phyloP scores from a whole-genome alignment of 2,329 filamentous ascomycete species.

The Aureobasidium sp. region DNA sequence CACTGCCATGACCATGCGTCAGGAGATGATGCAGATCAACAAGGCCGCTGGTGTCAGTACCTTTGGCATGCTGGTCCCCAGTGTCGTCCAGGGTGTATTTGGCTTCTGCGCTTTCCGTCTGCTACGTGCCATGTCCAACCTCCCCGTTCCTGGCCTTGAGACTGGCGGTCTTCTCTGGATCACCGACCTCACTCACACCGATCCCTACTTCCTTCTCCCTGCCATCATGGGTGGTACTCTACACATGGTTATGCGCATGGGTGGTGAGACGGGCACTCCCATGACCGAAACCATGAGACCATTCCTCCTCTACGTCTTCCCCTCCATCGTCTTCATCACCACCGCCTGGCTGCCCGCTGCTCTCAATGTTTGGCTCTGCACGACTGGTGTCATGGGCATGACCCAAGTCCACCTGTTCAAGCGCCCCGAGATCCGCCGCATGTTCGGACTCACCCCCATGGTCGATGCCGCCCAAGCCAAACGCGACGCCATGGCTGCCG shows the following conservation, averaged over 20 bases:
- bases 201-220: slow-evolving; percentile 84
- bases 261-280: slow-evolving; percentile 54
- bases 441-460: slow-evolving; percentile 43
- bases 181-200: slow-evolving; percentile 75
- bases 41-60: slow-evolving; percentile 61
- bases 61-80: slow-evolving; percentile 58
- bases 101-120: slow-evolving; percentile 86
- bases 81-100: slow-evolving; percentile 71
- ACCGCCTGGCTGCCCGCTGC: slow-evolving; percentile 62
- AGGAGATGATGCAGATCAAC: slow-evolving; percentile 59
- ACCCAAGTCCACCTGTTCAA: slow-evolving; percentile 44
- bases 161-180: slow-evolving; percentile 82
- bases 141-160: slow-evolving; percentile 86
- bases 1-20: slow-evolving; percentile 51
- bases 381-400: slow-evolving; percentile 45
- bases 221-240: slow-evolving; percentile 35
- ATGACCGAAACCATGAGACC: slow-evolving; percentile 39
- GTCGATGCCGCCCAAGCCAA: slow-evolving; percentile 1
- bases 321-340: slow-evolving; percentile 58
- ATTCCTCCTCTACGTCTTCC: slow-evolving; percentile 54
- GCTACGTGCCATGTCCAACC: slow-evolving; percentile 73
- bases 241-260: slow-evolving; percentile 42
- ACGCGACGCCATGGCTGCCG: slow-evolving; percentile 11
- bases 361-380: slow-evolving; percentile 70
- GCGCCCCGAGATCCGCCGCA: slow-evolving; percentile 37